These are phyloP conservation scores for Leishmania amazonensis DNA, from an alignment of 208 protist species.

Conservation along the genomic window DNA sequence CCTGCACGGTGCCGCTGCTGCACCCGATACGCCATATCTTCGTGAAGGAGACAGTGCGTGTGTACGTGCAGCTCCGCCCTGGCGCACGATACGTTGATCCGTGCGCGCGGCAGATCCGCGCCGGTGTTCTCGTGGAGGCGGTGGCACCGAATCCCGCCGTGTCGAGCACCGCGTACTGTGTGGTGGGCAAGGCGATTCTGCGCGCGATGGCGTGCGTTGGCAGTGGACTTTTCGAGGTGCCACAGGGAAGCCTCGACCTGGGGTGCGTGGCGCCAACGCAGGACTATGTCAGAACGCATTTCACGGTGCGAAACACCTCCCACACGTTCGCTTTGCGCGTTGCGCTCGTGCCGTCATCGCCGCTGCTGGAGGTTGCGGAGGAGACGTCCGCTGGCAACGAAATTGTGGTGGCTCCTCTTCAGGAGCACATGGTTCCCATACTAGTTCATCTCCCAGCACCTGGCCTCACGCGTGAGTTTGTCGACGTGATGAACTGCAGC, in stretches of 20 bases:
- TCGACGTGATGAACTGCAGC: conserved; percentile 69
- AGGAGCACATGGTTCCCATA: conserved; percentile 48
- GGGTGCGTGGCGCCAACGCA: conserved; percentile 47
- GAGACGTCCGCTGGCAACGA: conserved; percentile 30
- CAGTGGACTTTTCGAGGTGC: conserved; percentile 51
- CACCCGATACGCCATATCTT: conserved; percentile 64
- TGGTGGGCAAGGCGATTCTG: conserved; percentile 50
- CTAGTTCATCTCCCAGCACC: conserved; percentile 47
- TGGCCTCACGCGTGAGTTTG: conserved; percentile 58
- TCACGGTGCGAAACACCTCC: conserved; percentile 64
- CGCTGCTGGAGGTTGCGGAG: conserved; percentile 30
- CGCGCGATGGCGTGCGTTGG: conserved; percentile 55
- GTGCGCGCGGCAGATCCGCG: conserved; percentile 46
- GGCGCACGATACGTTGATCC: conserved; percentile 51
- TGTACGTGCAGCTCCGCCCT: conserved; percentile 73
- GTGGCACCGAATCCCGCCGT: conserved; percentile 43
- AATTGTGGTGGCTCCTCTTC: conserved; percentile 39
- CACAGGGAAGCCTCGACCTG: conserved; percentile 42
- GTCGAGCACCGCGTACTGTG: conserved; percentile 40
- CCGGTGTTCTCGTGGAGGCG: conserved; percentile 77
- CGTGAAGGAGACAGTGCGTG: conserved; percentile 60
- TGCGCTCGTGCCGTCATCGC: conserved; percentile 35
- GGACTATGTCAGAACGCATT: conserved; percentile 33
- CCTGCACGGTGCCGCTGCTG: conserved; percentile 64
- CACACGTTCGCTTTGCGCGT: conserved; percentile 64